phyloP scores from a whole-genome alignment of 306 rosid genomes.

The Arachis stenosperma region DNA sequence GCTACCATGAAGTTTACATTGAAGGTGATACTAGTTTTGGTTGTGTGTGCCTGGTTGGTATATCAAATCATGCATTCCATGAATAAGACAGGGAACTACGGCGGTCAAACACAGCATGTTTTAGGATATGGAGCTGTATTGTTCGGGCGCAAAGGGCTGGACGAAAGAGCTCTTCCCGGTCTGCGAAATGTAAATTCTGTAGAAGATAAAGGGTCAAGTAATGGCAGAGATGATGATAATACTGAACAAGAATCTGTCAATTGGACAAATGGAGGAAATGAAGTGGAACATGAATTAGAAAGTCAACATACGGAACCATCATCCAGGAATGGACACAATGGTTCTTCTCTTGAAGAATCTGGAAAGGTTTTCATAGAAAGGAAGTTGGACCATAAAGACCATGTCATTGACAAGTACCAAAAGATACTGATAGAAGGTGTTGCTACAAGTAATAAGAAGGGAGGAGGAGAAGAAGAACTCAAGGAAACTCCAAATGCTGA shows the following conservation, averaged over 20 bases:
- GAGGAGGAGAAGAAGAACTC: constrained; percentile 3
- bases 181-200: constrained; percentile 32
- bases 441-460: constrained; percentile 7
- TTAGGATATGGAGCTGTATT: constrained; percentile 10
- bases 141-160: constrained; percentile 47
- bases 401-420: constrained; percentile 9
- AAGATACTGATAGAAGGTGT: not conserved
- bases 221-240: constrained; percentile 23
- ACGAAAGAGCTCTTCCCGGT: constrained; percentile 30
- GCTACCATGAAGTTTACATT: constrained; percentile 41
- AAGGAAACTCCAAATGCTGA: constrained; percentile 9
- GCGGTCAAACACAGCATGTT: constrained; percentile 8
- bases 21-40: constrained; percentile 46
- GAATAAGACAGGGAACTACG: constrained; percentile 15
- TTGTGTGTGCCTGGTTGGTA: constrained; percentile 47
- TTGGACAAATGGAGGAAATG: constrained; percentile 15
- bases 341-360: constrained; percentile 17
- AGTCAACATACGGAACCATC: constrained; percentile 16
- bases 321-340: not conserved
- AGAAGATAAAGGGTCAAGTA: constrained; percentile 15
- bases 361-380: constrained; percentile 8
- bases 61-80: constrained; percentile 47
- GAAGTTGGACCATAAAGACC: constrained; percentile 10
- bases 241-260: constrained; percentile 18
- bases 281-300: constrained; percentile 28